Base-by-base conservation (phyloP, 2,329 filamentous ascomycete genomes). In the Ascochyta rabiei region DNA sequence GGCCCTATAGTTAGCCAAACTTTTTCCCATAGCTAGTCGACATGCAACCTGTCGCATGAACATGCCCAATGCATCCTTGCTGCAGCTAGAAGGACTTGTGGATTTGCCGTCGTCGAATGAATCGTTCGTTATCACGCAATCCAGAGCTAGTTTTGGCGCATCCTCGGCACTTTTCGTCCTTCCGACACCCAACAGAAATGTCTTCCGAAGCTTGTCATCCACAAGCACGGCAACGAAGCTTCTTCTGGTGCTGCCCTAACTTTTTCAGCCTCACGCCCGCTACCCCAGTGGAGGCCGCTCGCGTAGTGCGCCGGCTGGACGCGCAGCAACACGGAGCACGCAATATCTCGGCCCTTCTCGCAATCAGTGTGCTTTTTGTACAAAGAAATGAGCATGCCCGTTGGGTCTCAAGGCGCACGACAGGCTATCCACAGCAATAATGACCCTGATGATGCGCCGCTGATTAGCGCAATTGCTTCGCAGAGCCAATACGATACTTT, bases 181-280 rank as follows among this genome's bases (percentile, higher is more conserved):
- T 40, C 45, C 51, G 34, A 40, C 42, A 47, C 53, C 43, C 48
- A 56, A 56, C 53, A 51, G 31, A 56, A 51, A 44, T 46, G 46
- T 52, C 45, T 42, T 39, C 48, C 49, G 48, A 57, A 38, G 54
- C 54, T 53, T 57, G 41, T 42, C 45, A 45, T 37, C 48, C 48
- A 57, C 54, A 53, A 53, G 48, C 45, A 53, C 48, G 54, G 54
- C 35, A 38, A 19, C 35, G 45, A 57, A 53, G 48, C 54, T 57
- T 53, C 35, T 57, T 53, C 44, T 38, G 45, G 54, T 7, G 30
- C n/a, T 37, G 45, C 33, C 15, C 45, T 53, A 49, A 41, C 43
- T 42, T 45, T 34, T 45, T 43, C 34, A 57, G 54, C 35, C 44
- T 49, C 48, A 46, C 30, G n/a, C 18, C 44, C 54, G 45, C 43